Evolutionary conservation across 2,329 filamentous ascomycete genomes (phyloP), one percentile per base, ranked within the genome.

Genomic region (Coccinonectria pachysandricola): DNA sequence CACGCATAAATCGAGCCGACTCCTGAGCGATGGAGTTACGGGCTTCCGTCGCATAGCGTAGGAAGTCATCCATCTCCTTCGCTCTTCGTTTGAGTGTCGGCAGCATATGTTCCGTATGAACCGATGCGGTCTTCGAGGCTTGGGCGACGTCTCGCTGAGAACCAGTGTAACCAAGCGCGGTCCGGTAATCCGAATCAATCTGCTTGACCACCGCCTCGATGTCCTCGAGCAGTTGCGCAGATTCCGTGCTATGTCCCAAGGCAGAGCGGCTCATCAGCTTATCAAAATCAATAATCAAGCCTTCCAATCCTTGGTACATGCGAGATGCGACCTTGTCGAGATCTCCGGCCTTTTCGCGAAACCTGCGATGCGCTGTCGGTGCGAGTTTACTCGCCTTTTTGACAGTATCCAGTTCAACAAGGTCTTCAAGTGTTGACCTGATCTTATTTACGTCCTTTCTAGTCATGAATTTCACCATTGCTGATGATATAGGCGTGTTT

Each of bases 161-260:
- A 37, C 73, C 72, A 2, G 73, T 62, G 36, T 86, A 77, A 5
- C 70, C 67, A 22, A 85, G 61, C 8, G 85, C 74, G 39, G 83
- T 78, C 40, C 86, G 79, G 47, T 85, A 83, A 53, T 96, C 91
- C 5, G 79, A 82, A 24, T 78, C 75, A 25, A 98, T 81, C 56
- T 95, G 95, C 44, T 76, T 85, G 26, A 78, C 77, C 29, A 96
- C 67, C 0, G 83, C 79, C 48, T 88, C 79, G 21, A 96, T 85
- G 50, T 96, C 91, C 35, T 85, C 71, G 25, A 91, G 63, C 6
- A 94, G 61, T 35, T 79, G 75, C 12, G 62, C 55, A 5, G 79
- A 68, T 38, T 87, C 81, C 24, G 73, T 66, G 21, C 61, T 62
- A 32, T 74, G 75, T 11, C 64, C 59, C 23, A 75, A 49, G 5